Conservation (phyloP, 225 moss, liverwort and hornwort species). For the Sphagnum tenellum region DNA sequence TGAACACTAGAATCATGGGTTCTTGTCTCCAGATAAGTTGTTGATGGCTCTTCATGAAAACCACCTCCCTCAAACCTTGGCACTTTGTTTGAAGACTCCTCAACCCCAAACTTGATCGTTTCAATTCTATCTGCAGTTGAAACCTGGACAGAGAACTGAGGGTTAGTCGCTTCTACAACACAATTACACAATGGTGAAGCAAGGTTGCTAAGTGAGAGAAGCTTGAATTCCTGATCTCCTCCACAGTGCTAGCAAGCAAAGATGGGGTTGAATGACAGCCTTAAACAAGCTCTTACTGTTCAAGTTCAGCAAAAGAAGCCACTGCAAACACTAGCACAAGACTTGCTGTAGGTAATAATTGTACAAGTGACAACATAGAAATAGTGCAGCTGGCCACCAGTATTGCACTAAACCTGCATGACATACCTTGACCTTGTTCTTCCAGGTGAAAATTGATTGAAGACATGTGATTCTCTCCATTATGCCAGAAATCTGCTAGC, state of each 20-base stretch:
- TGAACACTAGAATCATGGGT: constrained; percentile 10
- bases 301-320: too few species aligned
- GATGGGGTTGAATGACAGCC: too few species aligned
- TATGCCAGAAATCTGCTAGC: constrained; percentile 2
- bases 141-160: neutral
- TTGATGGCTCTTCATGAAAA: constrained; percentile 12
- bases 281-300: too few species aligned
- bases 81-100: constrained; percentile 5
- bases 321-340: too few species aligned
- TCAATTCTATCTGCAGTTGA: constrained; percentile 28
- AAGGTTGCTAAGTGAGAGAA: too few species aligned
- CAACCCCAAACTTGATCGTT: constrained; percentile 22
- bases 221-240: too few species aligned
- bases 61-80: constrained; percentile 14
- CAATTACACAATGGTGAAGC: too few species aligned
- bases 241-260: too few species aligned
- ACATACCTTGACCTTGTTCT: constrained; percentile 60
- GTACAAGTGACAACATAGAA: too few species aligned
- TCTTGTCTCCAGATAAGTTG: constrained; percentile 6
- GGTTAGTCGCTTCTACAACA: too few species aligned
- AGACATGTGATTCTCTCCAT: constrained; percentile 71
- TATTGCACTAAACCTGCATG: neutral
- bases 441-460: constrained; percentile 64
- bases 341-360: too few species aligned
- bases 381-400: too few species aligned